A percentile compares a stretch with the other conserved stretches of the same genome.
phyloP scores from a whole-genome alignment of 2,329 filamentous ascomycete genomes.

The Phaeosphaeria sp. region DNA sequence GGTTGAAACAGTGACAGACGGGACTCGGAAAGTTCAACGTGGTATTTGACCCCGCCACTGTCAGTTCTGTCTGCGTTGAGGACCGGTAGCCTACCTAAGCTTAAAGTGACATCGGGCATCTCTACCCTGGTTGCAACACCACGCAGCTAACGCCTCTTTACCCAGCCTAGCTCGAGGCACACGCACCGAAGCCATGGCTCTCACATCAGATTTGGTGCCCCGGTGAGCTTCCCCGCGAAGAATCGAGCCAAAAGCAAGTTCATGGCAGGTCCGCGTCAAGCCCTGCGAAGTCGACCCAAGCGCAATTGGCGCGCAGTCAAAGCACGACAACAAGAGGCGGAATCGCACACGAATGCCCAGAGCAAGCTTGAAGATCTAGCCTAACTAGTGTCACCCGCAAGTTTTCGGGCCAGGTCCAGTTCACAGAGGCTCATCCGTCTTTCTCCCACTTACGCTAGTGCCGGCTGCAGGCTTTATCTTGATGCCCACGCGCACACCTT shows the following conservation, averaged over 20 bases:
- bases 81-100: background rate
- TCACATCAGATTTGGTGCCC: background rate
- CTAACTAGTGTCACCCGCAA: slow-evolving; percentile 13
- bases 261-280: background rate
- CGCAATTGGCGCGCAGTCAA: slow-evolving; percentile 10
- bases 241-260: background rate
- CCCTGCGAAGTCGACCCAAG: slow-evolving; percentile 1
- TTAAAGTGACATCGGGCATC: slow-evolving; percentile 3
- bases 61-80: background rate
- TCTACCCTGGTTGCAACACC: slow-evolving; percentile 5
- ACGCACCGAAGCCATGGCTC: background rate
- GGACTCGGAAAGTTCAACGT: no score
- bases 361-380: slow-evolving; percentile 11
- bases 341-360: slow-evolving; percentile 13
- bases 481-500: slow-evolving; percentile 23
- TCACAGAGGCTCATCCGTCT: slow-evolving; percentile 12
- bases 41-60: background rate
- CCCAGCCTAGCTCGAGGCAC: slow-evolving; percentile 1
- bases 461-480: slow-evolving; percentile 26
- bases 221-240: no score
- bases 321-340: slow-evolving; percentile 12
- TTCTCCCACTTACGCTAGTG: slow-evolving; percentile 8
- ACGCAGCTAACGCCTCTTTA: slow-evolving; percentile 3
- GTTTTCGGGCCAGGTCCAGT: slow-evolving; percentile 7
- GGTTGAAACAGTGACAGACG: background rate